A percentile compares a stretch with the other conserved stretches of the same genome.
Conservation (phyloP, 208 protist genomes). For the Trypanosoma brucei region DNA sequence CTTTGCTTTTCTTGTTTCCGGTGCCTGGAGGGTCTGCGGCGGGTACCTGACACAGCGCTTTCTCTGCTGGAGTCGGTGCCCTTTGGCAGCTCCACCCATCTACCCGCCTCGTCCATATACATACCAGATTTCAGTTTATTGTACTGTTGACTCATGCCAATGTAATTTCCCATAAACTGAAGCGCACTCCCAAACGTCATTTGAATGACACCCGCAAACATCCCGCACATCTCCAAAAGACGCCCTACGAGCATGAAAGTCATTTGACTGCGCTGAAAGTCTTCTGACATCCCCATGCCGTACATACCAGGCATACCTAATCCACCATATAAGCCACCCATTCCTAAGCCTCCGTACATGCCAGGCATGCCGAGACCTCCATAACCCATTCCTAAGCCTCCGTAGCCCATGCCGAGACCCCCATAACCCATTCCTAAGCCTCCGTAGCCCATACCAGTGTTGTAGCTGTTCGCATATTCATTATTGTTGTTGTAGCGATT, state of each 20-base stretch:
- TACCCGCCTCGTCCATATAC: conserved; percentile 21
- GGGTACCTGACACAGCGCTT: neutral
- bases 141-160: conserved; percentile 63
- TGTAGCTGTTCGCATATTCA: conserved; percentile 18
- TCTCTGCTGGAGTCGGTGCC: neutral
- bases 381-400: conserved; percentile 35
- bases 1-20: neutral
- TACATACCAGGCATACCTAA: conserved; percentile 36
- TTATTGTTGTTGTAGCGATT: neutral
- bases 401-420: conserved; percentile 23
- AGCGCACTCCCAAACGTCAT: conserved; percentile 75
- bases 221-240: conserved; percentile 80
- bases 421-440: conserved; percentile 36
- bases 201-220: conserved; percentile 85
- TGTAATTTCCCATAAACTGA: conserved; percentile 81
- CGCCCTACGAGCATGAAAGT: conserved; percentile 86
- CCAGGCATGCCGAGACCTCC: conserved; percentile 31
- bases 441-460: conserved; percentile 30
- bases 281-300: conserved; percentile 79
- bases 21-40: neutral
- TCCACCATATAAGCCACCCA: conserved; percentile 23
- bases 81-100: conserved; percentile 19
- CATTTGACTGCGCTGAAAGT: conserved; percentile 81
- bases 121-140: conserved; percentile 26
- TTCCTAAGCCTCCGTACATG: conserved; percentile 27